These are phyloP conservation scores for Diaporthe citriasiana DNA, from an alignment of 2,329 filamentous ascomycete species.

Conservation along the genomic window DNA sequence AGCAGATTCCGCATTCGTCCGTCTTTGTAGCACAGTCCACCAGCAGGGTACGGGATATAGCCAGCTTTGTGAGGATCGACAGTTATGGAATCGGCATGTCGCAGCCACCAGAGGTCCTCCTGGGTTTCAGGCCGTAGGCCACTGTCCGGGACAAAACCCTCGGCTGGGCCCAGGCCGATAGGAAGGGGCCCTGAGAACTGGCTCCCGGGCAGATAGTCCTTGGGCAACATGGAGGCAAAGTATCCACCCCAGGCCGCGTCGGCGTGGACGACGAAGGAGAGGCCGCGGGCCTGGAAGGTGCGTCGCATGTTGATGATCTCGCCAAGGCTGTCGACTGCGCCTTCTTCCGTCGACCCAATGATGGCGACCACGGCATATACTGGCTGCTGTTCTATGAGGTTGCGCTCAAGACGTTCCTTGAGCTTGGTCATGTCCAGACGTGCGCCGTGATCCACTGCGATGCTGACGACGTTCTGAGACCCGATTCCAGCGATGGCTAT, in stretches of 20 bases:
- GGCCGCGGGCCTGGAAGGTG: constrained; percentile 56
- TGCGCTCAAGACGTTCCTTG: constrained; percentile 50
- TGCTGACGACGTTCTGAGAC: constrained; percentile 56
- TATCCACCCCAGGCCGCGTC: constrained; percentile 67
- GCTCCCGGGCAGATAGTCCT: constrained; percentile 48
- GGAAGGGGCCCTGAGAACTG: constrained; percentile 44
- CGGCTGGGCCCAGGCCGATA: neutral
- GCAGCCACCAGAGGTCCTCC: constrained; percentile 56
- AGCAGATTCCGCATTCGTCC: constrained; percentile 59
- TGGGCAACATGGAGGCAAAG: constrained; percentile 60
- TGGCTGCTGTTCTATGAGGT: constrained; percentile 49
- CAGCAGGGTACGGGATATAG: constrained; percentile 62
- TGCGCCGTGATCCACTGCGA: constrained; percentile 57
- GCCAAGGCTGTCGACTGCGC: constrained; percentile 58
- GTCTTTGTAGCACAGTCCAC: constrained; percentile 60
- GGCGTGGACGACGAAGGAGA: constrained; percentile 62
- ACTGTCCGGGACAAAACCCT: constrained; percentile 54
- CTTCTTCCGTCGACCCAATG: constrained; percentile 63
- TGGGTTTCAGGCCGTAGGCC: constrained; percentile 54
- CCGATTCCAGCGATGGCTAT: constrained; percentile 62
- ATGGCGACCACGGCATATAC: constrained; percentile 61
- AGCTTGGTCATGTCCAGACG: constrained; percentile 55
- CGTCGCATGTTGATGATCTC: constrained; percentile 56
- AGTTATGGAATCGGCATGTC: constrained; percentile 59
- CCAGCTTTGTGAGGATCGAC: constrained; percentile 64